Evolutionary conservation across 768 basidiomycete genomes (phyloP).

Genomic region (Agaricus blazei): DNA sequence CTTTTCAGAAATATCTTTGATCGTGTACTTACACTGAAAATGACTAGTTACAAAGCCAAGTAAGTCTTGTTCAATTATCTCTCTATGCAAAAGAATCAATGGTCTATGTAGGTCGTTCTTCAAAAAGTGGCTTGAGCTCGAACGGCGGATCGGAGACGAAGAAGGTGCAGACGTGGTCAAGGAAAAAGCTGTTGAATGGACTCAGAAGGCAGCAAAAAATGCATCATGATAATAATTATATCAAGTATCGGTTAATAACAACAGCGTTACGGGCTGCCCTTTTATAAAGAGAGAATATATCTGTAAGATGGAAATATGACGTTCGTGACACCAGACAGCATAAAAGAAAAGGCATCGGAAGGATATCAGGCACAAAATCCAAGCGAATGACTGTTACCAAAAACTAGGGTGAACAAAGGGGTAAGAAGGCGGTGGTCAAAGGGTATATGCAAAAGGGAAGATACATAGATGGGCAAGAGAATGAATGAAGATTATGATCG

Average conservation of each 20-base stretch:
- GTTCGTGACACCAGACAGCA: conserved; percentile 17
- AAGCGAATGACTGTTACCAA: conserved; percentile 47
- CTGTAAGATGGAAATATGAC: conserved; percentile 25
- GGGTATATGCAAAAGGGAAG: conserved; percentile 42
- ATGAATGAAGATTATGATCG: conserved; percentile 37
- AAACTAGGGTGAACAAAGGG: conserved; percentile 11
- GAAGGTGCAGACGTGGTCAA: conserved; percentile 79
- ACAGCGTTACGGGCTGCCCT: conserved; percentile 1
- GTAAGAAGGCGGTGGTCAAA: conserved; percentile 28
- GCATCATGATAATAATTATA: conserved; percentile 22
- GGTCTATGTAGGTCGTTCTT: conserved; percentile 67
- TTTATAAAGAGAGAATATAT: conserved; percentile 23
- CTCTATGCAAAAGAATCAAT: not conserved
- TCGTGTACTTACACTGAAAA: conserved; percentile 76
- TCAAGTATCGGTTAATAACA: conserved; percentile 15
- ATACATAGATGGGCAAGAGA: conserved; percentile 5
- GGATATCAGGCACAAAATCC: conserved; percentile 33
- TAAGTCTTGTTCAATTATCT: conserved; percentile 32
- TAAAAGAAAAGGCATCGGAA: conserved; percentile 26
- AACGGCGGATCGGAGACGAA: conserved; percentile 82
- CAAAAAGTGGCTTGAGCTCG: conserved; percentile 95
- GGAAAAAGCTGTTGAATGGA: conserved; percentile 89
- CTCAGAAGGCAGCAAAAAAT: conserved; percentile 35
- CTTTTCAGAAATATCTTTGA: conserved; percentile 75
- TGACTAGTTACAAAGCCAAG: conserved; percentile 96